Base-by-base conservation (phyloP, 257 asterid species). In the Solanum peruvianum region DNA sequence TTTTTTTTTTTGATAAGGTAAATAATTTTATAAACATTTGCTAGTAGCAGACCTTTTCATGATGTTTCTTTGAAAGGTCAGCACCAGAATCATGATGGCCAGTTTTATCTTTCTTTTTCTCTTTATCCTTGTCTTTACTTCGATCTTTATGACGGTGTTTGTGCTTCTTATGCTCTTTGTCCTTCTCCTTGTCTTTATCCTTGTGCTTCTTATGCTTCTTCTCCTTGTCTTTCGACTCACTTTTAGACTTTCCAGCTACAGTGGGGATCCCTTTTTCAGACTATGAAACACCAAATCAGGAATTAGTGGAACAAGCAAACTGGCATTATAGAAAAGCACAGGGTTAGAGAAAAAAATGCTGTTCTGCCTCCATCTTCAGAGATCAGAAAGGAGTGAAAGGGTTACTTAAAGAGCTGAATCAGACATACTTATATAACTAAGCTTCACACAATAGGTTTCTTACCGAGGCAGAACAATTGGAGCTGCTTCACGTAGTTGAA, bases 81-180 rank as follows among this genome's bases (percentile, higher is more conserved):
- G 95, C 95, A 73, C 95, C 97, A 88, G 99, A 92, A 87, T 96
- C 99, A 88, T 92, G 98, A 91, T 92, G 95, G 87, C 94, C 92
- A 87, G 93, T 90, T 92, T 91, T 97, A 71, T 94, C 97, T 86
- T 94, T 97, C 92, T 93, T 95, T 92, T 93, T 97, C 92, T 97
- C 98, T 93, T 96, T 96, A 93, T 96, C 99, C 92, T 94, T 95
- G 90, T 96, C 99, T 89, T 96, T 96, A 90, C 96, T 94, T 80
- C 98, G 98, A 89, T 97, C 99, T 89, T 97, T 97, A 88, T 95
- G 99, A 86, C 96, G 98, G 88, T 93, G 99, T 87, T 93, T 95
- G 91, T 95, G 99, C 96, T 91, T 97, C 93, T 94, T 94, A 91
- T 94, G 98, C 92, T 95, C 98, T 90, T 91, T 94, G 90, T 96